Percentiles rank a stretch among this genome's conserved stretches.
Conservation (phyloP, 2,329 filamentous ascomycete species). For the Mariannaea elegans region DNA sequence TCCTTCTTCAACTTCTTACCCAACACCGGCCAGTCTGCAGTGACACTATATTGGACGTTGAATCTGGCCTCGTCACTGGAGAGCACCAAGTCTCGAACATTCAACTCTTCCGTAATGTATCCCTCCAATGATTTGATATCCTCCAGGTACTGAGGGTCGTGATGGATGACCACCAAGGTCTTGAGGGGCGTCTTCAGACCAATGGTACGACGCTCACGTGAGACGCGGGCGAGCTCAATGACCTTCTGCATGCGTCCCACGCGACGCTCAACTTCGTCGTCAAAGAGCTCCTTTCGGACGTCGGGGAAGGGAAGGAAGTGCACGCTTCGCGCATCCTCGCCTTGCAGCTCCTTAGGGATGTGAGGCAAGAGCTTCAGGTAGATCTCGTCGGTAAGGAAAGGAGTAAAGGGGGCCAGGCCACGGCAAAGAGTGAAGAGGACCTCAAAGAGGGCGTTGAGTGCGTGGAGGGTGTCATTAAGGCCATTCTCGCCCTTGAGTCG, state of each 20-base stretch:
- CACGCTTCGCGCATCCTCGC: slow-evolving; percentile 82
- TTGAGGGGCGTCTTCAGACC: slow-evolving; percentile 92
- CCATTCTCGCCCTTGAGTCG: slow-evolving; percentile 91
- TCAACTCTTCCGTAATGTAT: slow-evolving; percentile 94
- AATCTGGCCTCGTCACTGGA: slow-evolving; percentile 90
- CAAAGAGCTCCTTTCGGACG: slow-evolving; percentile 87
- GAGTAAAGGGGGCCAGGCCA: slow-evolving; percentile 91
- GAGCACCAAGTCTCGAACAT: slow-evolving; percentile 84
- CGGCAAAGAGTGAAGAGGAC: slow-evolving; percentile 89
- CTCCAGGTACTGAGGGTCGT: slow-evolving; percentile 82
- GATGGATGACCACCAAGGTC: slow-evolving; percentile 87
- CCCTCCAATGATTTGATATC: slow-evolving; percentile 85
- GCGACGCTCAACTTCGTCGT: slow-evolving; percentile 84
- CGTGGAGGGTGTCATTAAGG: slow-evolving; percentile 85
- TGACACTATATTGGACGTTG: slow-evolving; percentile 89
- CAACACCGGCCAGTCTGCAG: slow-evolving; percentile 90
- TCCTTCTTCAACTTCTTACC: slow-evolving; percentile 99
- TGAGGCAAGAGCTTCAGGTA: slow-evolving; percentile 84
- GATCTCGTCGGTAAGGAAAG: slow-evolving; percentile 95
- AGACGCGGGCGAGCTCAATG: slow-evolving; percentile 88
- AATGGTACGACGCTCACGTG: slow-evolving; percentile 84
- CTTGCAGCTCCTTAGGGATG: slow-evolving; percentile 76
- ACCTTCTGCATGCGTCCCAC: slow-evolving; percentile 94
- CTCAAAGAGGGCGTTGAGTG: slow-evolving; percentile 93
- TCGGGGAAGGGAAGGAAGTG: slow-evolving; percentile 94